Percentiles rank a stretch among this genome's conserved stretches.
Conservation (phyloP, 83 land plant genomes). For the Larix sibirica region DNA sequence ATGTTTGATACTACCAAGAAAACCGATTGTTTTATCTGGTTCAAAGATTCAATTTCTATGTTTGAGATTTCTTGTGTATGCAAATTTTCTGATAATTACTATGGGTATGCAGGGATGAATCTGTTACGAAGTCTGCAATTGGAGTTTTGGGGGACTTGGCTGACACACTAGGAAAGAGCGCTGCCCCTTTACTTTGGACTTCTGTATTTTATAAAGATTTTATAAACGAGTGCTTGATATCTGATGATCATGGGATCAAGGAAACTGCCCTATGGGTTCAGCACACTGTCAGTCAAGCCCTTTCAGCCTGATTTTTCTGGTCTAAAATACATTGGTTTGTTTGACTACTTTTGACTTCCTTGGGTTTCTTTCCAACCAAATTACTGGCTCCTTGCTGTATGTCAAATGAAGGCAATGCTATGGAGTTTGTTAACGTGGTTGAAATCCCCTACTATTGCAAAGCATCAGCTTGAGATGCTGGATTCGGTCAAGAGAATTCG, state of each 20-base stretch:
- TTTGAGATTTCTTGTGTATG: neutral
- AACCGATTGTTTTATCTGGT: neutral
- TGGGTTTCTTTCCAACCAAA: neutral
- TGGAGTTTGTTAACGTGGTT: neutral
- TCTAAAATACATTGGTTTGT: neutral
- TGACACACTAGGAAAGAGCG: slow-evolving; percentile 77
- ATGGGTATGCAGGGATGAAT: slow-evolving; percentile 73
- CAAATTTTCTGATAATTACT: neutral
- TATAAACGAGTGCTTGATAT: slow-evolving; percentile 80
- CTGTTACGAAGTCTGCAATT: slow-evolving; percentile 81
- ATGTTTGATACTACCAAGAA: neutral
- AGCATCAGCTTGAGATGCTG: neutral
- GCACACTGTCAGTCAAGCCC: slow-evolving; percentile 59
- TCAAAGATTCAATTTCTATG: neutral
- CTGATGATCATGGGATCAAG: slow-evolving; percentile 78
- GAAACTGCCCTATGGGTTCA: slow-evolving; percentile 95
- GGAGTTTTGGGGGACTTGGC: slow-evolving; percentile 93
- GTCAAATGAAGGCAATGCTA: neutral
- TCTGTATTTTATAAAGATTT: slow-evolving; percentile 80
- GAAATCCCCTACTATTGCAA: neutral
- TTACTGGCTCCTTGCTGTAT: neutral
- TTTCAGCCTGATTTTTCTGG: slow-evolving; percentile 45
- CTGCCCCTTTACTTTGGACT: slow-evolving; percentile 68
- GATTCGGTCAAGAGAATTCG: neutral
- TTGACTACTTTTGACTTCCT: neutral